Base-by-base conservation (phyloP, 768 basidiomycete species). In the Strobilomyces confusus region DNA sequence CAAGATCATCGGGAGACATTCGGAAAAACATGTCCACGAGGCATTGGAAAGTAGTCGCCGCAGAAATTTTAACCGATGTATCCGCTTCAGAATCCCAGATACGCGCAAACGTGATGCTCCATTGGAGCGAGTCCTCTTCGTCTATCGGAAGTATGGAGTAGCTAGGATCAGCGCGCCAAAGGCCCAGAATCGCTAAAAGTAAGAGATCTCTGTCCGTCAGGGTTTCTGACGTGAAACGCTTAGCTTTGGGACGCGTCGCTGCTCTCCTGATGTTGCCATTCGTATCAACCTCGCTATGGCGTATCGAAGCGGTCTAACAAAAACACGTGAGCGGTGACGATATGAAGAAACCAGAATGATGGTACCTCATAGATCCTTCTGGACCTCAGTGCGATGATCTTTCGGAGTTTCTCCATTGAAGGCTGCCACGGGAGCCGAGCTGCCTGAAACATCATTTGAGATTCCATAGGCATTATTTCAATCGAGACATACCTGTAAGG, bases 121-220 rank as follows among this genome's bases (percentile, higher is more conserved):
- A 85, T 30, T 72, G 64, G 0, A 75, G 69, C 22, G 78, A 66
- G 11, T 80, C 75, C 3, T 68, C 64, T 2, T 72, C 60, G 1
- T 68, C 69, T 30, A 80, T 64, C 8, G 74, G 75, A 25, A 75
- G 72, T 50, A 82, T 69, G 54, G 80, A 81, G 70, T 87, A 88
- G 23, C 70, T 57, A 0, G 79, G 74, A 43, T 78, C 76, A 1
- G 76, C 64, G 19, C 87, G 79, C 84, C 84, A 91, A 29, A 92
- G 71, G 0, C 86, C 76, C 9, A 89, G 70, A n/a, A 89, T 77
- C 5, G 80, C 81, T 3, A 91, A 73, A 11, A 89, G 69, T 9
- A 93, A 75, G 15, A 89, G 73, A 58, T 92, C 90, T 37, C 80
- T 74, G 57, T 90, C 88, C 0, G 77, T 72, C 4, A 89, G 71